Evolutionary conservation across 345 rosid species (phyloP).

Genomic region (Rhizophora apiculata): DNA sequence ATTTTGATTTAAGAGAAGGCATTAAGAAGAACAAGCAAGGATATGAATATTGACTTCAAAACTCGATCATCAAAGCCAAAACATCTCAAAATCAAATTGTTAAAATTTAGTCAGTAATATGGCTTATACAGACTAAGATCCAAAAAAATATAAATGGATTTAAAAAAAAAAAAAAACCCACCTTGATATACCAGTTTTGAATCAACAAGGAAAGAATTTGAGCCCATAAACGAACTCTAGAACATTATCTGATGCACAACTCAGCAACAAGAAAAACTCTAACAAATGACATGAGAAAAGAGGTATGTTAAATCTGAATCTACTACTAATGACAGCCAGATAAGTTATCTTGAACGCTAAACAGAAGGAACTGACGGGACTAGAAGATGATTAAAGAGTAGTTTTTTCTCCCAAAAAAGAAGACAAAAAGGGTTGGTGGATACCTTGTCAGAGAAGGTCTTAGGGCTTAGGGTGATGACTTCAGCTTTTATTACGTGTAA

Average conservation of each 20-base stretch:
- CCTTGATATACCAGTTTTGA: too few relatives aligned
- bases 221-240: too few relatives aligned
- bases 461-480: constrained; percentile 77
- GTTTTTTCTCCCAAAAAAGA: background rate
- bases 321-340: too few relatives aligned
- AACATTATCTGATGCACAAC: too few relatives aligned
- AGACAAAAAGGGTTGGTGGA: background rate
- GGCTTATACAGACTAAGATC: too few relatives aligned
- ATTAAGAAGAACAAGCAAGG: background rate
- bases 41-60: background rate
- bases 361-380: background rate
- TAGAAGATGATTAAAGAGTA: background rate
- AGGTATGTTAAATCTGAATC: too few relatives aligned
- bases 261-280: too few relatives aligned
- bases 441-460: constrained; percentile 94
- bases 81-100: background rate
- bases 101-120: background rate
- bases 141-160: too few relatives aligned
- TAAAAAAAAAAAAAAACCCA: too few relatives aligned
- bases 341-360: too few relatives aligned
- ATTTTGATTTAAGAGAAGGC: background rate
- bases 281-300: too few relatives aligned
- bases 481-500: constrained; percentile 41
- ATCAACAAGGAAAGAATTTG: too few relatives aligned
- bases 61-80: background rate